These are phyloP conservation scores for Boechera divaricarpa DNA, from an alignment of 345 rosid species.

Conservation along the genomic window DNA sequence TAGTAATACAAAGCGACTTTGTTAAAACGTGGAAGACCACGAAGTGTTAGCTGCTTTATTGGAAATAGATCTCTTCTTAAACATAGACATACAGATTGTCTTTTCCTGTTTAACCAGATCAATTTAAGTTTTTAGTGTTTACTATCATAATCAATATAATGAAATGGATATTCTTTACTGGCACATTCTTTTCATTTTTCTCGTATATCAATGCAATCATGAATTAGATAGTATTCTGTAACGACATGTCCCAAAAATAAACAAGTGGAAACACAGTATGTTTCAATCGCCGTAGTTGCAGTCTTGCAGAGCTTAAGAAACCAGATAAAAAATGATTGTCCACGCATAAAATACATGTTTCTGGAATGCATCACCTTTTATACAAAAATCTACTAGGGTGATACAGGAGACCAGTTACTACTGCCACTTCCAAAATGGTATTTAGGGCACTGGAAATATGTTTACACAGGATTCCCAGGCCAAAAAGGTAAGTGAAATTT, in stretches of 20 bases:
- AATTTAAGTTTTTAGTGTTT: constrained; percentile 3
- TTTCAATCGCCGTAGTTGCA: constrained; percentile 18
- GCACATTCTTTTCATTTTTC: constrained; percentile 1
- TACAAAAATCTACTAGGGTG: constrained; percentile 29
- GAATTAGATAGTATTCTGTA: constrained; percentile 24
- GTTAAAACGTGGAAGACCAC: constrained; percentile 11
- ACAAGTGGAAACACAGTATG: background rate
- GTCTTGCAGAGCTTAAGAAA: constrained; percentile 16
- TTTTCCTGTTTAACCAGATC: background rate
- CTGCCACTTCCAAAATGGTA: constrained; percentile 26
- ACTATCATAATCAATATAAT: constrained; percentile 10
- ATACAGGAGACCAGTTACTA: constrained; percentile 34
- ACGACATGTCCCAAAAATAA: constrained; percentile 7
- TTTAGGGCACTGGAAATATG: constrained; percentile 32
- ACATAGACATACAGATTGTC: background rate
- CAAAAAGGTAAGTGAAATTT: constrained; percentile 30
- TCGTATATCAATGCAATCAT: constrained; percentile 2
- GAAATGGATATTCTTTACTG: background rate
- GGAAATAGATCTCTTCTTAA: constrained; percentile 1
- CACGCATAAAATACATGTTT: constrained; percentile 25
- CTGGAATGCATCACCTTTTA: constrained; percentile 18
- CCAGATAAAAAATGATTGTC: constrained; percentile 15
- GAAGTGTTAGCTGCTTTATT: background rate
- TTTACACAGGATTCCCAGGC: constrained; percentile 16
- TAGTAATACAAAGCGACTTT: constrained; percentile 28